phyloP scores from a whole-genome alignment of 2,329 filamentous ascomycete genomes.

The Furcasterigmium sp. region DNA sequence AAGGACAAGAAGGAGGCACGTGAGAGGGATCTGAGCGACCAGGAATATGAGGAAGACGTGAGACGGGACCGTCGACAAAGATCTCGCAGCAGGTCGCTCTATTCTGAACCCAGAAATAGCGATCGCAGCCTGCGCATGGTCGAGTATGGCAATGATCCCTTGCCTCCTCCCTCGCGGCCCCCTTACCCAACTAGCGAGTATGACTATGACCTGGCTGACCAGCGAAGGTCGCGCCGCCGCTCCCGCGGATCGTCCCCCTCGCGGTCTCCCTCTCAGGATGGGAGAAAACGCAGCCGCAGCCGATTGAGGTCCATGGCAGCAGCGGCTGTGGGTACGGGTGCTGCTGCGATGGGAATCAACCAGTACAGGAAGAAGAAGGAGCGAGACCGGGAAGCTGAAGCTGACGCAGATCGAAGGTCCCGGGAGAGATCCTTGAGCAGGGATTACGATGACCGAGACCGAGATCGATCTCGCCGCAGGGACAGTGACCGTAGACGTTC shows the following conservation, averaged over 20 bases:
- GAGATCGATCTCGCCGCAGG: conserved; percentile 17
- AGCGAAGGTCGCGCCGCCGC: conserved; percentile 33
- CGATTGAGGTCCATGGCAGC: conserved; percentile 49
- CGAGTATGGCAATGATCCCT: conserved; percentile 58
- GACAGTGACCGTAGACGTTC: conserved; percentile 26
- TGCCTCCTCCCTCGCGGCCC: conserved; percentile 36
- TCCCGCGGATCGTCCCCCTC: conserved; percentile 25
- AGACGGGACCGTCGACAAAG: conserved; percentile 10
- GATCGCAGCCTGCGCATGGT: conserved; percentile 65
- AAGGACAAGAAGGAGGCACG: conserved; percentile 54
- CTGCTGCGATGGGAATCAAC: conserved; percentile 58
- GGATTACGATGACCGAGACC: conserved; percentile 17
- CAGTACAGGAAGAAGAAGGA: conserved; percentile 49
- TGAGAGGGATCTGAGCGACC: conserved; percentile 25
- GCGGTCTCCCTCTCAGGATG: conserved; percentile 23
- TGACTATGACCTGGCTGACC: conserved; percentile 43
- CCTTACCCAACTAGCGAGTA: conserved; percentile 24
- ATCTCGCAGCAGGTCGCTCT: conserved; percentile 47
- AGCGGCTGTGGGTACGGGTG: conserved; percentile 50
- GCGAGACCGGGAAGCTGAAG: conserved; percentile 33
- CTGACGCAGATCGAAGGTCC: conserved; percentile 15
- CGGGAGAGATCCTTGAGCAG: conserved; percentile 11
- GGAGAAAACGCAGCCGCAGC: conserved; percentile 48
- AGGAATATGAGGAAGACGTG: conserved; percentile 19
- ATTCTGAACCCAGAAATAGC: conserved; percentile 46